Evolutionary conservation across 2,329 filamentous ascomycete species (phyloP).

Genomic region (Leptoxyphium fumago): DNA sequence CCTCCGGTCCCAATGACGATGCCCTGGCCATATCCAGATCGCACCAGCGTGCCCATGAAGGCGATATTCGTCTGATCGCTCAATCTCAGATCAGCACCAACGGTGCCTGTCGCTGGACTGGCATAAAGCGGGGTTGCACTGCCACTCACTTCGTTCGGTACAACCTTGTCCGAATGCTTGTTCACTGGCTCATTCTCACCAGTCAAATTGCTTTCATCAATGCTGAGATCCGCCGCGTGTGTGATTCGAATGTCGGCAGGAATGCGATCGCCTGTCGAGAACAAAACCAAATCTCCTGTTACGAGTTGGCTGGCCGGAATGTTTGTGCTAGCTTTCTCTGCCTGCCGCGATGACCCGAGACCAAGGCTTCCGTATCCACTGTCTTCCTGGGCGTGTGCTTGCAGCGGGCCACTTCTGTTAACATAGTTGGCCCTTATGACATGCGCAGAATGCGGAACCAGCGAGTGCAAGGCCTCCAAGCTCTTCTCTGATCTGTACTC

Average conservation of each 20-base stretch:
- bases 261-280: slow-evolving; percentile 90
- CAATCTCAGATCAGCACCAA: slow-evolving; percentile 50
- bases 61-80: slow-evolving; percentile 81
- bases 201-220: slow-evolving; percentile 93
- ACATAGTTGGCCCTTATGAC: slow-evolving; percentile 49
- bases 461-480: slow-evolving; percentile 79
- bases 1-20: slow-evolving; percentile 95
- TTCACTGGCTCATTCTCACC: slow-evolving; percentile 89
- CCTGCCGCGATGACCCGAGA: slow-evolving; percentile 41
- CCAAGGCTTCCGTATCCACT: slow-evolving; percentile 38
- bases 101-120: slow-evolving; percentile 42
- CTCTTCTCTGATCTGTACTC: slow-evolving; percentile 97
- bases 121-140: slow-evolving; percentile 38
- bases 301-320: slow-evolving; percentile 80
- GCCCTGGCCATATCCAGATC: slow-evolving; percentile 87
- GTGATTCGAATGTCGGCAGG: slow-evolving; percentile 93
- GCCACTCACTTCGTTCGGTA: slow-evolving; percentile 9
- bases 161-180: slow-evolving; percentile 53
- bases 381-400: slow-evolving; percentile 20
- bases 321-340: slow-evolving; percentile 64
- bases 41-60: slow-evolving; percentile 94
- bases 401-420: slow-evolving; percentile 14
- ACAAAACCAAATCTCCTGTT: slow-evolving; percentile 81
- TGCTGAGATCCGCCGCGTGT: slow-evolving; percentile 73
- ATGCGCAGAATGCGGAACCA: slow-evolving; percentile 92